phyloP scores from a whole-genome alignment of 768 basidiomycete genomes.

The Fomitopsis pulvina region DNA sequence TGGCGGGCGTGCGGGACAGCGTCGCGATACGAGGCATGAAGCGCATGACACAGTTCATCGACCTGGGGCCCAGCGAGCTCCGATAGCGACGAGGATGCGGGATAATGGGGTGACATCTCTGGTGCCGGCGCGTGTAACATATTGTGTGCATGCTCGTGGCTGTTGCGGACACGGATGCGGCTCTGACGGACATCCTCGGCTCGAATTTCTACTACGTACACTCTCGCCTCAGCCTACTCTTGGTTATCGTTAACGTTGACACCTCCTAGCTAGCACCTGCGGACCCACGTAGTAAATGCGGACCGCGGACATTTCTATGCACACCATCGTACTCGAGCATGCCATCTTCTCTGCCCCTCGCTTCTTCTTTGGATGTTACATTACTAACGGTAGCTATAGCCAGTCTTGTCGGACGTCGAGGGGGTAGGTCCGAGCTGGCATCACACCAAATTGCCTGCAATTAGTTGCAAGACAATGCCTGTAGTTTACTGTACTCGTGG shows the following conservation, averaged over 20 bases:
- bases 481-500: neutral
- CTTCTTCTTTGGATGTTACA: constrained; percentile 8
- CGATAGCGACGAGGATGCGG: constrained; percentile 5
- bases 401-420: neutral
- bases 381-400: too few relatives aligned
- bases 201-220: neutral
- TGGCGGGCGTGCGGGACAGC: constrained; percentile 12
- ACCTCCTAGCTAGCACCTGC: neutral
- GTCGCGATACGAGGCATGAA: constrained; percentile 52
- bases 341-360: neutral
- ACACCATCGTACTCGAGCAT: neutral
- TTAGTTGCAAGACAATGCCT: neutral
- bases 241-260: neutral
- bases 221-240: neutral
- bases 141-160: neutral
- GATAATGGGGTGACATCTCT: neutral
- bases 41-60: constrained; percentile 77
- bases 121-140: neutral
- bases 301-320: neutral
- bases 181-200: neutral
- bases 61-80: constrained; percentile 29
- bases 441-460: neutral
- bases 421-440: neutral
- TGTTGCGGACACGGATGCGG: neutral
- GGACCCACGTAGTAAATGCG: too few relatives aligned